Conservation (phyloP, 306 rosid species). For the Medicago truncatula region DNA sequence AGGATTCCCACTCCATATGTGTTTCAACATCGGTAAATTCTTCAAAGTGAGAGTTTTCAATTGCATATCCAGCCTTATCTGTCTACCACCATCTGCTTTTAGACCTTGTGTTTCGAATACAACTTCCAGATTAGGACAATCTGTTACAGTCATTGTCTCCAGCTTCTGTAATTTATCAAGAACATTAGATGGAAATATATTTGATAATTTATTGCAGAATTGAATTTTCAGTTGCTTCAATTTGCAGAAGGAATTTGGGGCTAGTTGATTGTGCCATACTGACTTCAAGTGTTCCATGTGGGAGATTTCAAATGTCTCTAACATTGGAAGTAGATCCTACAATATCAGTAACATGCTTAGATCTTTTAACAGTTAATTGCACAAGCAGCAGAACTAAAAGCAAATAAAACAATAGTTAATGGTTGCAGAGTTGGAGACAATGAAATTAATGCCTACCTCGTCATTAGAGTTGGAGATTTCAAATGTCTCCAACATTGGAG, state of each 20-base stretch:
- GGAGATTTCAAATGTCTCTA: background rate
- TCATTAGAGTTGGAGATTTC: no score
- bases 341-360: background rate
- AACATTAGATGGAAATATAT: background rate
- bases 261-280: slow-evolving; percentile 1
- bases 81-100: no score
- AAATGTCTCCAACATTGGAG: no score
- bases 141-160: background rate
- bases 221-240: background rate
- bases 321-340: slow-evolving; percentile 19
- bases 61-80: no score
- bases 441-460: background rate
- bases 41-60: no score
- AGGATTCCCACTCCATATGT: no score
- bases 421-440: background rate
- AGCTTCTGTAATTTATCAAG: background rate
- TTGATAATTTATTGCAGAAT: background rate
- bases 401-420: background rate
- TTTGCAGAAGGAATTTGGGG: slow-evolving; percentile 5
- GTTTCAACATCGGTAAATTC: no score
- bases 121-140: background rate
- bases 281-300: slow-evolving; percentile 5
- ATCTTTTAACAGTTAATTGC: background rate
- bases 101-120: slow-evolving; percentile 11
- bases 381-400: background rate